A percentile compares a stretch with the other conserved stretches of the same genome.
Conservation (phyloP, 257 asterid genomes). For the Asclepias syriaca region DNA sequence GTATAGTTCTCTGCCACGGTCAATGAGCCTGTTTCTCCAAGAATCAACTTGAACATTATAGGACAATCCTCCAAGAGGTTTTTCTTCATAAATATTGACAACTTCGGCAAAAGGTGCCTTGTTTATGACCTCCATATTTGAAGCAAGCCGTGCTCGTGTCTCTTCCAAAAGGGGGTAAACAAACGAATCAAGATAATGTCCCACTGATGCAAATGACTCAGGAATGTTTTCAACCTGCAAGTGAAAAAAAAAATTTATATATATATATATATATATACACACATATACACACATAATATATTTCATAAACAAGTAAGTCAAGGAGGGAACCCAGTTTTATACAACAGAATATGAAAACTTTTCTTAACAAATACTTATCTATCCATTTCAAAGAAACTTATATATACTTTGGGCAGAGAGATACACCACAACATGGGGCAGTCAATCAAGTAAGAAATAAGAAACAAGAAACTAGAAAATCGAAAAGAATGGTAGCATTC, state of each 20-base stretch:
- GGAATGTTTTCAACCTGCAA: constrained; percentile 51
- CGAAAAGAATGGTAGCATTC: not conserved
- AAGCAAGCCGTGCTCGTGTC: constrained; percentile 40
- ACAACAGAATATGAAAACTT: not conserved
- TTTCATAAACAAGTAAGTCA: not conserved
- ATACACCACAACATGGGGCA: not conserved
- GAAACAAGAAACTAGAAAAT: not conserved
- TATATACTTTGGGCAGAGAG: not conserved
- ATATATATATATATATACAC: too few relatives aligned
- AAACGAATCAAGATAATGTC: constrained; percentile 39
- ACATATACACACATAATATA: too few relatives aligned
- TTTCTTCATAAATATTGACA: not conserved
- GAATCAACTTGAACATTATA: constrained; percentile 8
- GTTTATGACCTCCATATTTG: constrained; percentile 33
- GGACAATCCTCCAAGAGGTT: not conserved
- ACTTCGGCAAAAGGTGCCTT: constrained; percentile 53
- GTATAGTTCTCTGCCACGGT: constrained; percentile 36
- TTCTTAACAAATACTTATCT: not conserved
- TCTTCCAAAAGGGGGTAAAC: constrained; percentile 52
- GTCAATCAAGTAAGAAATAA: not conserved
- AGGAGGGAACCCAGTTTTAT: not conserved
- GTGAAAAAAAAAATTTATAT: not conserved
- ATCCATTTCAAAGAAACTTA: not conserved
- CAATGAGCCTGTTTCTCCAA: constrained; percentile 26
- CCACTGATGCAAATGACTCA: constrained; percentile 27